Evolutionary conservation across 2,329 filamentous ascomycete species (phyloP), one percentile per base, ranked within the genome.

Genomic region (Colletotrichum limetticola): DNA sequence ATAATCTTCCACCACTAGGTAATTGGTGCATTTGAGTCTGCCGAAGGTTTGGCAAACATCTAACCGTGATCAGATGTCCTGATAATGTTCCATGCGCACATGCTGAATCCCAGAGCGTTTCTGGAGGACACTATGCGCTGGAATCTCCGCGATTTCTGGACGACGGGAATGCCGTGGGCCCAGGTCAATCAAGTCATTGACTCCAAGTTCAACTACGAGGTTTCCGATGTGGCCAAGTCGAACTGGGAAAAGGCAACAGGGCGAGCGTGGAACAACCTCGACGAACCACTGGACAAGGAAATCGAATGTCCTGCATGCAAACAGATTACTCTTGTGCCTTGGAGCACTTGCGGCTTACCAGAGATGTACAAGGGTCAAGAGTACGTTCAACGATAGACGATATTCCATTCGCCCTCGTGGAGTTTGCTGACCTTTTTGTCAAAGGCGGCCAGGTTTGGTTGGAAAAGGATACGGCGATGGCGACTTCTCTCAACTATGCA

Each of bases 51-150:
- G n/a, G 6, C 61, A 61, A 42, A 28, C 32, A 37, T 22, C n/a
- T 37, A 35, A 74, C 53, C 42, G 55, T 76, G 30, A 46, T 46
- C 80, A 86, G 93, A 95, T 81, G 89, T 95, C 0, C 81, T 95
- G 24, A 93, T 95, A 92, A 91, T 95, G 0, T 94, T 92, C 91
- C 94, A 96, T 80, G 85, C 92, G 0, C 93, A 94, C 78, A 92
- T 94, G 89, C 88, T 96, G 3, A 95, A 95, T 76, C 94, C 94
- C 0, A 86, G 92, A 53, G 85, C 84, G n/a, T 95, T 91, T 78
- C 87, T 95, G 4, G 93, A 95, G 77, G 94, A 96, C 78, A 91
- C 91, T 77, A 83, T 95, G 68, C 87, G 92, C 8, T 82, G 85
- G 32, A 90, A 89, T 0, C 76, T 86, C 2, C 84, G 85, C 68